Conservation (phyloP, 148 eudicot species). For the Bassia scoparia region DNA sequence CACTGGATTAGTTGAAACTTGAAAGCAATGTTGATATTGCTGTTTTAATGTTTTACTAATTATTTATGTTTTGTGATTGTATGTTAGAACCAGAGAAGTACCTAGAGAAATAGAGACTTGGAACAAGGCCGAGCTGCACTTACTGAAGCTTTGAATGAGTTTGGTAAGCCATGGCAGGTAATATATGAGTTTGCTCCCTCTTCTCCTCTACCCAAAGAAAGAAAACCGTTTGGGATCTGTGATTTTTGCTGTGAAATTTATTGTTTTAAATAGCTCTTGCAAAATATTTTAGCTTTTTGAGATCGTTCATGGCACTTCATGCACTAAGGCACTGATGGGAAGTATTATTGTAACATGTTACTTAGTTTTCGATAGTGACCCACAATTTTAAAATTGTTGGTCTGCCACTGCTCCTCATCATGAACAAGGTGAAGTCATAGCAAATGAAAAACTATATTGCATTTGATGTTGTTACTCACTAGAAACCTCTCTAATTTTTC, state of each 20-base stretch:
- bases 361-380: too few relatives aligned
- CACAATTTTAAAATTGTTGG: too few relatives aligned
- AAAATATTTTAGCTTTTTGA: background rate
- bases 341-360: too few relatives aligned
- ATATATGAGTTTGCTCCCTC: background rate
- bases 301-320: background rate
- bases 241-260: background rate
- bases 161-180: slow-evolving; percentile 95
- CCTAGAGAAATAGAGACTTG: slow-evolving; percentile 77
- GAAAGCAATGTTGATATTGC: background rate
- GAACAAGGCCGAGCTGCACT: slow-evolving; percentile 94
- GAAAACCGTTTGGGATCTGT: background rate
- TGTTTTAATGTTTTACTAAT: background rate
- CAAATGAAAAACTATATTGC: background rate
- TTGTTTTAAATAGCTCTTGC: background rate
- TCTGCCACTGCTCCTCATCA: background rate
- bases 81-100: slow-evolving; percentile 85
- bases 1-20: too few relatives aligned
- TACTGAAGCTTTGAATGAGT: slow-evolving; percentile 82
- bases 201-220: background rate
- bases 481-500: background rate
- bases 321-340: background rate
- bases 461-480: background rate
- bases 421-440: background rate
- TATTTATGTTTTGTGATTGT: background rate